Conservation (phyloP, 2,329 filamentous ascomycete genomes). For the Microcyclosporella mali region DNA sequence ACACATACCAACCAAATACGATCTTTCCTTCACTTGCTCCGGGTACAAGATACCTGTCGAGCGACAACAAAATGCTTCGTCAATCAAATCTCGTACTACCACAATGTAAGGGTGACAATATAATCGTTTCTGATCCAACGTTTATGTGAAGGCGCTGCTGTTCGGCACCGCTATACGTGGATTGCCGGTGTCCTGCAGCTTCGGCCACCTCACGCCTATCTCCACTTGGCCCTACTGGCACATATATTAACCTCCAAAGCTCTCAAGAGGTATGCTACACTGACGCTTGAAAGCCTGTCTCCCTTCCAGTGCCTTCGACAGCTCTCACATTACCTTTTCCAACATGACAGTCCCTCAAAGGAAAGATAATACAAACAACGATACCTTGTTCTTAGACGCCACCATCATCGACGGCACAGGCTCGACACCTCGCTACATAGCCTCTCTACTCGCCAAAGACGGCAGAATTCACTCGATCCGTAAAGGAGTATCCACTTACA, state of each 20-base stretch:
- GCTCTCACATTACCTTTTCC: too few relatives aligned
- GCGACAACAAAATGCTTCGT: not conserved
- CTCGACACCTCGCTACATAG: constrained; percentile 15
- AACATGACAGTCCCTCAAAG: not conserved
- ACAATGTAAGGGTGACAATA: too few relatives aligned
- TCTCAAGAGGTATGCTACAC: too few relatives aligned
- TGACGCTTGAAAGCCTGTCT: too few relatives aligned
- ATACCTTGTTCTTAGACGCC: constrained; percentile 20
- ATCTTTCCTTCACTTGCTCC: constrained; percentile 7
- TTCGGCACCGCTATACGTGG: too few relatives aligned
- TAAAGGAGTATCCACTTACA: not conserved
- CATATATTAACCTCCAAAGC: too few relatives aligned
- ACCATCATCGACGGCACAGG: constrained; percentile 25
- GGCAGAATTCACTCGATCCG: constrained; percentile 17
- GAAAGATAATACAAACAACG: not conserved
- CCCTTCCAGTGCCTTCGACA: too few relatives aligned
- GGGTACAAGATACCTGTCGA: constrained; percentile 6
- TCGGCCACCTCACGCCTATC: not conserved
- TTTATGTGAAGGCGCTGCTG: too few relatives aligned
- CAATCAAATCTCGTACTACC: too few relatives aligned
- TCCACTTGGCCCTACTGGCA: not conserved
- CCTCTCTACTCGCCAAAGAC: constrained; percentile 16
- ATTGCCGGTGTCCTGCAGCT: too few relatives aligned
- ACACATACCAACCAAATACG: constrained; percentile 5
- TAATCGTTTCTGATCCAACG: too few relatives aligned